Base-by-base conservation (phyloP, 768 basidiomycete genomes). In the Collybia mongolica region DNA sequence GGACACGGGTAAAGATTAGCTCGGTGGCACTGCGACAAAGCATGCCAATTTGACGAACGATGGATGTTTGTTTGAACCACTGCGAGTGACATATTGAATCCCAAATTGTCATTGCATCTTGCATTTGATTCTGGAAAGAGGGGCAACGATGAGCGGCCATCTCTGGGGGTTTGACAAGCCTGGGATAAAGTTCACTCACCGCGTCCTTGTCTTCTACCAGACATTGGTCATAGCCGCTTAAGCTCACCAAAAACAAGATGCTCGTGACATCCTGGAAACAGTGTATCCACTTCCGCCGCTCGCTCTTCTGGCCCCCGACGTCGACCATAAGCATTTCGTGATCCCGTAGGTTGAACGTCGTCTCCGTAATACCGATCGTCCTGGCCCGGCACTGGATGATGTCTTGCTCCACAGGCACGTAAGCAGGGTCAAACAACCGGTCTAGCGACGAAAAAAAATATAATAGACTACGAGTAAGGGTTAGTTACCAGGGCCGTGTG, bases 101-200 rank as follows among this genome's bases (percentile, higher is more conserved):
- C 88, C 94, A 98, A 44, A 98, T 92, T n/a, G 92, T 92, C 85
- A 98, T 89, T 1, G 94, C 92, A 56, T 98, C 94, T 73, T 95
- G 90, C 93, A 98, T 96, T 84, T 96, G 94, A 64, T 98, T 98
- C 88, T 94, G 60, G 6, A 24, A 32, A 20, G 45, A 24, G 24
- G 5, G n/a, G 24, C 0, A 22, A 14, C 28, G 28, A 15, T 11
- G 43, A 41, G 37, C 56, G 22, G 52, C 35, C 17, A 15, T n/a
- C 8, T 7, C 24, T n/a, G n/a, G 24, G 24, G 24, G 18, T 22
- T 44, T 43, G 41, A 11, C 20, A 22, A 28, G 14, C 32, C 7
- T 32, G 14, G 14, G 18, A 43, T 42, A 38, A 28, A 19, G 48
- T 14, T n/a, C 7, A 78, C 90, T 51, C 60, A 93, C 90, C 56